These are phyloP conservation scores for Luffa aegyptiaca DNA, from an alignment of 306 rosid genomes.

Conservation along the genomic window DNA sequence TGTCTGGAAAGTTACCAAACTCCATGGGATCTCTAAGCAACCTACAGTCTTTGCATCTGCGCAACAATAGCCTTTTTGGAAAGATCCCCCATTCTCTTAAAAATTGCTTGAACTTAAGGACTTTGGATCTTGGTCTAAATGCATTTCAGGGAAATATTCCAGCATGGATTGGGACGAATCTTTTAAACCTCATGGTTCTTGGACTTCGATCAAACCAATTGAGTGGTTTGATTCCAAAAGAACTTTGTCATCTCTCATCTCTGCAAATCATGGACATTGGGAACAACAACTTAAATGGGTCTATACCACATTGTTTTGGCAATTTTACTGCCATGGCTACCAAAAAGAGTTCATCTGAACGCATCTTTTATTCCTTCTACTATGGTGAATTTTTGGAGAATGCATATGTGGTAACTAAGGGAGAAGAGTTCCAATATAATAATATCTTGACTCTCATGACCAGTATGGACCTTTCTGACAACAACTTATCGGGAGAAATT, in stretches of 20 bases:
- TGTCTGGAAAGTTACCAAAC: slow-evolving; percentile 18
- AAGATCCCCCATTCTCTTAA: slow-evolving; percentile 2
- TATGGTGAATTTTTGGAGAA: not conserved
- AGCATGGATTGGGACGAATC: not conserved
- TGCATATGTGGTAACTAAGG: slow-evolving; percentile 3
- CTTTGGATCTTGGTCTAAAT: slow-evolving; percentile 2
- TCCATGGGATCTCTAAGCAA: slow-evolving; percentile 10
- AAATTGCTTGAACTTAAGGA: not conserved
- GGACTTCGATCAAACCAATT: slow-evolving; percentile 10
- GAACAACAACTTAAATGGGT: not conserved
- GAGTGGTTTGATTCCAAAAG: not conserved
- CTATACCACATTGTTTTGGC: slow-evolving; percentile 10
- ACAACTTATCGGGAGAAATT: not conserved
- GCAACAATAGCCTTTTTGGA: slow-evolving; percentile 16
- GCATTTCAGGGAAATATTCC: slow-evolving; percentile 14
- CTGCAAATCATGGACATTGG: slow-evolving; percentile 16
- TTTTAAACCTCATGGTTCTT: not conserved
- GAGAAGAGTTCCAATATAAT: not conserved
- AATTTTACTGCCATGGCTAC: slow-evolving; percentile 10
- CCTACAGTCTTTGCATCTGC: slow-evolving; percentile 10
- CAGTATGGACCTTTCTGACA: not conserved
- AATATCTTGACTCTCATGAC: not conserved
- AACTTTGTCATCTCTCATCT: slow-evolving; percentile 5
- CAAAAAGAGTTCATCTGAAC: slow-evolving; percentile 6
- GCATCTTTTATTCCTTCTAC: not conserved